A percentile compares a stretch with the other conserved stretches of the same genome.
These are phyloP conservation scores for Aspergillus ruber DNA, from an alignment of 2,329 filamentous ascomycete genomes.

Conservation along the genomic window DNA sequence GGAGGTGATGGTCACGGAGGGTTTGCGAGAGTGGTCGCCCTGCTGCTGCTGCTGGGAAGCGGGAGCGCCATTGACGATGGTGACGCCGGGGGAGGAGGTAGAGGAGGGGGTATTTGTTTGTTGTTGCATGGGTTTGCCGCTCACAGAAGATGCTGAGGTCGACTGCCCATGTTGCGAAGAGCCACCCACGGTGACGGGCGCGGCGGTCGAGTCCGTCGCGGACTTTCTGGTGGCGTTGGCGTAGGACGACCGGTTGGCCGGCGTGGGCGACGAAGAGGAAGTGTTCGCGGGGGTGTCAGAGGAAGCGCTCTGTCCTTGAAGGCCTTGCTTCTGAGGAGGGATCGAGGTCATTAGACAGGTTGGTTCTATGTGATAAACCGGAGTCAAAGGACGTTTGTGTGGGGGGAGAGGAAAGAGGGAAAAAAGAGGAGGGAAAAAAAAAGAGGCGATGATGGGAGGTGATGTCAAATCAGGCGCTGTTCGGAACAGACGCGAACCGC, in stretches of 20 bases:
- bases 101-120: slow-evolving; percentile 12
- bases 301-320: slow-evolving; percentile 44
- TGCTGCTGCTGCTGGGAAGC: slow-evolving; percentile 41
- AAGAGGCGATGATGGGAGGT: slow-evolving; percentile 4
- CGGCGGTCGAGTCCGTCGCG: slow-evolving; percentile 46
- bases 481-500: neutral
- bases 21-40: slow-evolving; percentile 74
- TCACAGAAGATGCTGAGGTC: slow-evolving; percentile 70
- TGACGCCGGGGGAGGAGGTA: slow-evolving; percentile 38
- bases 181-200: slow-evolving; percentile 49
- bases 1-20: slow-evolving; percentile 85
- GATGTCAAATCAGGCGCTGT: slow-evolving; percentile 9
- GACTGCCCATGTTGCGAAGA: slow-evolving; percentile 51
- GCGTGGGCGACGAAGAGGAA: slow-evolving; percentile 44
- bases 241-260: slow-evolving; percentile 50
- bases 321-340: slow-evolving; percentile 41
- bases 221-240: slow-evolving; percentile 57
- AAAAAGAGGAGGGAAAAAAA: neutral
- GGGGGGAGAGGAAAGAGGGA: slow-evolving; percentile 1
- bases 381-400: slow-evolving; percentile 4
- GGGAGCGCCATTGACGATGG: slow-evolving; percentile 60
- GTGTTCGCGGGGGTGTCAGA: slow-evolving; percentile 41
- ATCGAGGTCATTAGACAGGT: slow-evolving; percentile 57
- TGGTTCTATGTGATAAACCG: slow-evolving; percentile 3
- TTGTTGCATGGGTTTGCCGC: slow-evolving; percentile 65